Evolutionary conservation across 1,139 yeast species (phyloP).

Genomic region (Hansenula anomala): DNA sequence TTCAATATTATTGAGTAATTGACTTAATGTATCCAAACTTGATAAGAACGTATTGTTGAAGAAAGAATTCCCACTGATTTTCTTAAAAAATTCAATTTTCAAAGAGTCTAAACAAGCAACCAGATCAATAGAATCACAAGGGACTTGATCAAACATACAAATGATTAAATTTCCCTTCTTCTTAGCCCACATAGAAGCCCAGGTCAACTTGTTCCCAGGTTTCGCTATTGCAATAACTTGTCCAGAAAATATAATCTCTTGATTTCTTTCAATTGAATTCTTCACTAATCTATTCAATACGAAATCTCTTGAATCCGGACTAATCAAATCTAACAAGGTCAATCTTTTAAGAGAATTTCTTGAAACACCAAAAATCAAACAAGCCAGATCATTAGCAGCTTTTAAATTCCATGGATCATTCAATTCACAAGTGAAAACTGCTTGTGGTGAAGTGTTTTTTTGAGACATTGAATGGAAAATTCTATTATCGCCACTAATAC

Average conservation of each 20-base stretch:
- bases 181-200: slow-evolving; percentile 90
- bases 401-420: slow-evolving; percentile 77
- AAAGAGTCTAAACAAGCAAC: slow-evolving; percentile 20
- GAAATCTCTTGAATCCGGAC: slow-evolving; percentile 66
- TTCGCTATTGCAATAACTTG: slow-evolving; percentile 45
- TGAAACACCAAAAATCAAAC: slow-evolving; percentile 80
- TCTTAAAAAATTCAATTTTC: slow-evolving; percentile 17
- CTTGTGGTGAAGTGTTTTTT: slow-evolving; percentile 68
- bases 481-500: slow-evolving; percentile 15
- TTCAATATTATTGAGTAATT: slow-evolving; percentile 24
- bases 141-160: slow-evolving; percentile 84
- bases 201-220: slow-evolving; percentile 48
- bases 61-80: slow-evolving; percentile 26
- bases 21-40: slow-evolving; percentile 21
- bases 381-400: slow-evolving; percentile 88
- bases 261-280: slow-evolving; percentile 20
- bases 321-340: slow-evolving; percentile 71
- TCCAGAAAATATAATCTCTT: slow-evolving; percentile 50
- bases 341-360: slow-evolving; percentile 57
- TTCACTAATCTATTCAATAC: slow-evolving; percentile 51
- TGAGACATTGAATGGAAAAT: slow-evolving; percentile 58
- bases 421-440: slow-evolving; percentile 75
- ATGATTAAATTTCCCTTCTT: slow-evolving; percentile 64
- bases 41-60: slow-evolving; percentile 21
- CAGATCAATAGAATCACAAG: slow-evolving; percentile 73